Evolutionary conservation across 1,284 basidiomycete genomes (phyloP), one percentile per base, ranked within the genome.

Genomic region (Melampsora occidentalis): DNA sequence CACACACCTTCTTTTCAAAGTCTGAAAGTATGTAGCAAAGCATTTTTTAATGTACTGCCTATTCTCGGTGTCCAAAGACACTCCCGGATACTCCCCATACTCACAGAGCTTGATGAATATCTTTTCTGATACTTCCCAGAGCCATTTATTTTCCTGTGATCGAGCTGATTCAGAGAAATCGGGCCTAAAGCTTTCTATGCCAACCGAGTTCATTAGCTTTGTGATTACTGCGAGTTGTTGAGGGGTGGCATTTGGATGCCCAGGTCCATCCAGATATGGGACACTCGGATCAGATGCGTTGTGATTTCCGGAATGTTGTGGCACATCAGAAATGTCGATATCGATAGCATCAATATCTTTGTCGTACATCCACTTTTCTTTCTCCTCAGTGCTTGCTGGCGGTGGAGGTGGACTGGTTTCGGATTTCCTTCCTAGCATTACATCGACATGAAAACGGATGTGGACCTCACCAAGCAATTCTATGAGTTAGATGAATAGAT

Each of bases 251-350:
- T 76, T 22, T 35, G 20, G 28, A 61, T 76, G 64, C 33, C 72
- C 72, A 61, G 72, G 72, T 22, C 72, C 72, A 39, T 63, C 53
- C 10, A 28, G 53, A 51, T 76, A 76, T 62, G 72, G 72, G 28
- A 68, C 62, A 4, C 20, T 28, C 5, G 72, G 65, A 46, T 76
- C 42, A 12, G 28, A 35, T 53, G 28, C 35, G 9, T 35, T 35
- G 3, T 35, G 35, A 35, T 35, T 9, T 35, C 35, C 35, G 9
- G 35, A 35, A 35, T 3, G 35, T 4, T 35, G 35, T 35, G 35
- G 35, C 35, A 35, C 4, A 35, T 35, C 35, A 35, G 35, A 35
- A 35, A 35, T 35, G 35, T 35, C 35, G 9, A 35, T 35, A 35
- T 35, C 35, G 9, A 35, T 35, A 9, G 35, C 9, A 35, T 35